Evolutionary conservation across 306 rosid genomes (phyloP).

Genomic region (Quillaja saponaria): DNA sequence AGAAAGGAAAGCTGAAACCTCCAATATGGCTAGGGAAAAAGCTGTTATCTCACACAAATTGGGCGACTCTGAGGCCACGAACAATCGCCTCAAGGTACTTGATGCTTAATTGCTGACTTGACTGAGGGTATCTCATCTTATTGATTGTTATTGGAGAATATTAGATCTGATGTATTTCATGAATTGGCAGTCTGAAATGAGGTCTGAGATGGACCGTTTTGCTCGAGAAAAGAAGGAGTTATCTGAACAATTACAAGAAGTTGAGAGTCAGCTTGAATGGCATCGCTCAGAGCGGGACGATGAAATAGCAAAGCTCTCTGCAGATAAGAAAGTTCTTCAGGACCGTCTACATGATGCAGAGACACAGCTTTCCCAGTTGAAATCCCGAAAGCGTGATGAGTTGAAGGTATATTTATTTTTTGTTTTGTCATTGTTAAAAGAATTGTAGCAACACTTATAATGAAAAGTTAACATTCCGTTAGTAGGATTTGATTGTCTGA

Average conservation of each 20-base stretch:
- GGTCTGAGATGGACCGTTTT: slow-evolving; percentile 77
- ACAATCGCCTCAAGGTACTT: slow-evolving; percentile 85
- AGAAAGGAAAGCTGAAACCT: slow-evolving; percentile 70
- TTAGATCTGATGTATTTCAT: slow-evolving; percentile 46
- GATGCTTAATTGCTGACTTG: slow-evolving; percentile 47
- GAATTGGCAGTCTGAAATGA: slow-evolving; percentile 89
- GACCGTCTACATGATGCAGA: slow-evolving; percentile 95
- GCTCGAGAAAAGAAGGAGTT: slow-evolving; percentile 89
- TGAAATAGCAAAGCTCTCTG: slow-evolving; percentile 60
- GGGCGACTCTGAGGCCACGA: slow-evolving; percentile 76
- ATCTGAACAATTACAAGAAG: slow-evolving; percentile 74
- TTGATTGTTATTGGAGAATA: slow-evolving; percentile 40
- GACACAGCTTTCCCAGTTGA: slow-evolving; percentile 77
- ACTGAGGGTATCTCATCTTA: slow-evolving; percentile 41
- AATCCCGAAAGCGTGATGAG: slow-evolving; percentile 95
- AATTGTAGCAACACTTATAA: no score
- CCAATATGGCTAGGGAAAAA: slow-evolving; percentile 66
- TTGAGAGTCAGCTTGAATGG: slow-evolving; percentile 99
- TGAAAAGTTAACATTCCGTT: no score
- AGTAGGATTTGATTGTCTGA: no score
- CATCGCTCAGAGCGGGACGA: slow-evolving; percentile 94
- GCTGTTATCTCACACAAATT: slow-evolving; percentile 64
- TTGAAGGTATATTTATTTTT: slow-evolving; percentile 59
- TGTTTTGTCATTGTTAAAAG: slow-evolving; percentile 5
- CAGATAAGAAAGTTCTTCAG: slow-evolving; percentile 87